Evolutionary conservation across 2,329 filamentous ascomycete species (phyloP), one percentile per base, ranked within the genome.

Genomic region (Pyrenochaeta sp.): DNA sequence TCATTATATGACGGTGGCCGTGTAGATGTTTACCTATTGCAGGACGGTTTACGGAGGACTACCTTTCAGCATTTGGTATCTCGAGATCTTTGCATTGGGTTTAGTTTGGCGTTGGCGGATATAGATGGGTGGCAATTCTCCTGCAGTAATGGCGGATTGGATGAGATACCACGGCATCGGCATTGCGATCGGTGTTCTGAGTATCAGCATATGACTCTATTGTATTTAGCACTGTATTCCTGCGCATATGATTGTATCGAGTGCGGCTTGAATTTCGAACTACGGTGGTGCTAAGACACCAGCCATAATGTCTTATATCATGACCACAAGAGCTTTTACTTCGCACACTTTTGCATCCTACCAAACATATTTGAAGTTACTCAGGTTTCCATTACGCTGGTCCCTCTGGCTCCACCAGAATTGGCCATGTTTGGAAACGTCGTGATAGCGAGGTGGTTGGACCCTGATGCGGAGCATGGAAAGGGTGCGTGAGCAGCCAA

Each of bases 1-100:
- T 74, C 3, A 47, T 68, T 44, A 62, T 74, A 55, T 74, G 62
- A 73, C 42, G 27, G 37, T 41, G 54, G 52, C 50, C 32, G 36
- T 73, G 70, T 73, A 72, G 59, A 73, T 73, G 68, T 14, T 23
- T 14, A 12, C 11, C 21, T 39, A 39, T 39, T 14, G 12, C 21
- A 10, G 36, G 7, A 37, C 9, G 36, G 18, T 2, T 14, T 7
- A 23, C 54, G 42, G 3, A 40, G 45, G 41, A 49, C 43, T 45
- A 47, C 14, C 29, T 21, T 14, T 29, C 15, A 18, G 45, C 32
- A 52, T 56, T 30, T 51, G 49, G 54, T 56, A 52, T 35, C 20
- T 41, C 36, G 46, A 29, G 41, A 27, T 23, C 21, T 14, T 23
- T 35, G 12, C 21, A 17, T 18, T 20, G 29, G 15, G 7, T 31